Evolutionary conservation across 495 filamentous ascomycete genomes (phyloP), one percentile per base, ranked within the genome.

Genomic region (Penicillium turbatum): DNA sequence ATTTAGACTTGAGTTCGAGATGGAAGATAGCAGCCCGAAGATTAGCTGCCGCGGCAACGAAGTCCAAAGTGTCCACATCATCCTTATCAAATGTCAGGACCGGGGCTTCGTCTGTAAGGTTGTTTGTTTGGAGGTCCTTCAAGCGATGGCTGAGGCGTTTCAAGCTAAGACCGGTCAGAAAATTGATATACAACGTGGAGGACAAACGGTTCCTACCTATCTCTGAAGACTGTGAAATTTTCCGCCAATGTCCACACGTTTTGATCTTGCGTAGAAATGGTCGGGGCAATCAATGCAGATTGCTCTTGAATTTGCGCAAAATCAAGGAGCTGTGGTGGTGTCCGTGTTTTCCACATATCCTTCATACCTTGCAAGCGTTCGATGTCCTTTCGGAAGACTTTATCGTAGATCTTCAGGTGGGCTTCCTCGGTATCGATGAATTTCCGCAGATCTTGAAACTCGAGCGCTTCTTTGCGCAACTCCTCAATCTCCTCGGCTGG

Each of bases 31-130:
- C 77, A 4, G 91, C 92, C 31, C 93, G 82, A 32, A 99, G 74
- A 57, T 97, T 97, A 4, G 92, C 90, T 55, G 85, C 86, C 0
- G 95, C 84, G 1, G 92, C 83, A 10, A 99, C 95, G 63, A 99
- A 97, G 62, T 97, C 92, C 11, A 99, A 76, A 0, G 90, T 96
- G 65, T 97, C 93, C 29, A 85, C 85, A 64, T 99, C 93, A 63
- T 99, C 93, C 68, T 99, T 99, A 75, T 99, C 93, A 57, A 99
- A 99, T 4, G 75, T 81, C 19, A 99, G 81, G 27, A 88, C 82
- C 0, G 86, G 81, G 5, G 80, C 69, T 12, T 26, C 13, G 1
- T 73, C 68, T n/a, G 75, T 78, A 3, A 68, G 66, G n/a, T 72
- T 63, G 4, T 72, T 68, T 15, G 68, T 71, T 37, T 78, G 71